Evolutionary conservation across 192 early-diverging fungal species (phyloP).

Genomic region (Dissophora ornata): DNA sequence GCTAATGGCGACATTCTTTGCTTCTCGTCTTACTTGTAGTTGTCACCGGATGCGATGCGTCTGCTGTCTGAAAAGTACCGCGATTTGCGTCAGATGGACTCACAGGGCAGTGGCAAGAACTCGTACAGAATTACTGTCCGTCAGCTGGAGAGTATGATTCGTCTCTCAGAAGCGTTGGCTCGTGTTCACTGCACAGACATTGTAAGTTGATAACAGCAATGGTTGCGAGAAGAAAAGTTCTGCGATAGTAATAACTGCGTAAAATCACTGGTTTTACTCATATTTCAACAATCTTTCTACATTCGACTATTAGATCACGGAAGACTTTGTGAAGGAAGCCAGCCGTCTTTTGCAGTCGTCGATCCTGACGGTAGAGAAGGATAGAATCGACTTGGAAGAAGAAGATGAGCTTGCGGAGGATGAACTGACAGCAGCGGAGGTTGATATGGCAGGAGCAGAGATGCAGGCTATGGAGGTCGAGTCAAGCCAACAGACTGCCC

Average conservation of each 20-base stretch:
- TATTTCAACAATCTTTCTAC: not conserved
- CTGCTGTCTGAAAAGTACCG: conserved; percentile 87
- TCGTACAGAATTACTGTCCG: conserved; percentile 97
- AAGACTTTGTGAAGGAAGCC: conserved; percentile 86
- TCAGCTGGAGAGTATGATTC: conserved; percentile 96
- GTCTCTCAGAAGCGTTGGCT: conserved; percentile 94
- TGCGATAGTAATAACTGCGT: no score
- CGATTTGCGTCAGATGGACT: conserved; percentile 88
- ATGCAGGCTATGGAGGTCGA: conserved; percentile 44
- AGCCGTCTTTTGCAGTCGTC: conserved; percentile 86
- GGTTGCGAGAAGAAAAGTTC: not conserved
- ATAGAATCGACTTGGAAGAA: conserved; percentile 75
- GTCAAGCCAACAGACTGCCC: conserved; percentile 4
- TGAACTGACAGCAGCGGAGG: conserved; percentile 50
- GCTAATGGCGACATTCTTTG: no score
- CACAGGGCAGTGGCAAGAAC: conserved; percentile 70
- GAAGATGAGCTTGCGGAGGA: conserved; percentile 44
- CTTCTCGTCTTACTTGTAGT: conserved; percentile 30
- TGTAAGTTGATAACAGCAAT: conserved; percentile 43
- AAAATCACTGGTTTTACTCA: no score
- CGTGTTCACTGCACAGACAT: conserved; percentile 79
- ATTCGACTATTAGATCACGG: conserved; percentile 65
- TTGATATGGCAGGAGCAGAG: conserved; percentile 14
- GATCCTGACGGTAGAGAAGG: conserved; percentile 88
- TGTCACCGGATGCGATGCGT: conserved; percentile 80